phyloP scores from a whole-genome alignment of 306 rosid species.

The Geum urbanum region DNA sequence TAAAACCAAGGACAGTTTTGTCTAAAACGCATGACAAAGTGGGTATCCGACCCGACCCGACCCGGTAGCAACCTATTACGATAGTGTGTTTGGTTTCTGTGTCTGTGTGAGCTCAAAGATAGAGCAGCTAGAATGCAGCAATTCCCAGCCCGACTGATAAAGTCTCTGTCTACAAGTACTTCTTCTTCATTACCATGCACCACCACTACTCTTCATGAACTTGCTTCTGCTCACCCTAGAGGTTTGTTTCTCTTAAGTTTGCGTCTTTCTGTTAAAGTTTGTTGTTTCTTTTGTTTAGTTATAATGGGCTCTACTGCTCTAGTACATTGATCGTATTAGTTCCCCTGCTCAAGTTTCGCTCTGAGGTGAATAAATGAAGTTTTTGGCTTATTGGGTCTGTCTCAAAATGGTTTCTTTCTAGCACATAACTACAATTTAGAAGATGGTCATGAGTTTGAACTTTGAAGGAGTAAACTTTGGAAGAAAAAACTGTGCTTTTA shows the following conservation, averaged over 20 bases:
- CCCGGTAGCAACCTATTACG: background rate
- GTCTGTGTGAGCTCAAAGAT: background rate
- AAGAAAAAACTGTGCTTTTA: background rate
- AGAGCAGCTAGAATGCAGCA: constrained; percentile 41
- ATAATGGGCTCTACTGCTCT: no score
- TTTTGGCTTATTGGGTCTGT: constrained; percentile 21
- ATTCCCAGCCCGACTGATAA: constrained; percentile 46
- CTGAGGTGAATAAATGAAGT: background rate
- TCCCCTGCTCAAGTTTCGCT: background rate
- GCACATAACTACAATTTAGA: background rate
- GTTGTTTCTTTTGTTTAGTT: no score
- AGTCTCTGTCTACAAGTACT: constrained; percentile 31
- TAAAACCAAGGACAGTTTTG: background rate
- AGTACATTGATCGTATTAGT: no score
- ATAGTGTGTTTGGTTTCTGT: no score
- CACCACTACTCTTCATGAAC: constrained; percentile 55
- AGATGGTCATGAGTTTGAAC: background rate
- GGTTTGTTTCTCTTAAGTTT: constrained; percentile 32
- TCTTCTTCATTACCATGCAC: constrained; percentile 48
- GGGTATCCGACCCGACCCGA: background rate
- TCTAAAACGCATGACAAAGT: background rate
- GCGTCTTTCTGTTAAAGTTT: no score
- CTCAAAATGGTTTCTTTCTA: background rate
- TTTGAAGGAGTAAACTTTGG: background rate
- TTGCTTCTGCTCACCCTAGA: constrained; percentile 54